phyloP scores from a whole-genome alignment of 2,329 filamentous ascomycete species.

The Albifimbria verrucaria region DNA sequence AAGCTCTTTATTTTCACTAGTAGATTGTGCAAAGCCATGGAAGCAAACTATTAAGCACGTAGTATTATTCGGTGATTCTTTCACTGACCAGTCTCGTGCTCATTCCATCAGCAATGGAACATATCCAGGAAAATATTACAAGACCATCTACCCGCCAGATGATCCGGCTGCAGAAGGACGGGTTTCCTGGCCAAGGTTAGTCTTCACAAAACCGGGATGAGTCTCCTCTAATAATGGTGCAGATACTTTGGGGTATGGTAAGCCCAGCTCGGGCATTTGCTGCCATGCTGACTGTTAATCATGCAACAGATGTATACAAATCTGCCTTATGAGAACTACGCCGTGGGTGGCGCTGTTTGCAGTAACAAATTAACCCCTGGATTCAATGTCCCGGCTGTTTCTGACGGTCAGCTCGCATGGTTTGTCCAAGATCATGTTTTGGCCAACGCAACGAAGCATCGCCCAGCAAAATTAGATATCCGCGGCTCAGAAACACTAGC shows the following conservation, averaged over 20 bases:
- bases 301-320: background rate
- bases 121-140: background rate
- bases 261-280: background rate
- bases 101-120: background rate
- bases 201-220: background rate
- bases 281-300: background rate
- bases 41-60: background rate
- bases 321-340: background rate
- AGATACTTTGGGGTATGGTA: background rate
- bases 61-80: background rate
- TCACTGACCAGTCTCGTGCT: background rate
- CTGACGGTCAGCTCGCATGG: background rate
- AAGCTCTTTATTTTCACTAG: background rate
- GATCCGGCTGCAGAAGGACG: background rate
- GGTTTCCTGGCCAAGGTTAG: background rate
- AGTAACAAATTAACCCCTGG: background rate
- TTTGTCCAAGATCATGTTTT: background rate
- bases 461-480: background rate
- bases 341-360: background rate
- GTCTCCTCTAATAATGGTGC: background rate
- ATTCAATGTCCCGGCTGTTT: background rate
- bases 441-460: background rate
- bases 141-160: background rate
- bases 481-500: background rate
- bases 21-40: background rate